Conservation (phyloP, 768 basidiomycete genomes). For the Agaricus subrufescens region DNA sequence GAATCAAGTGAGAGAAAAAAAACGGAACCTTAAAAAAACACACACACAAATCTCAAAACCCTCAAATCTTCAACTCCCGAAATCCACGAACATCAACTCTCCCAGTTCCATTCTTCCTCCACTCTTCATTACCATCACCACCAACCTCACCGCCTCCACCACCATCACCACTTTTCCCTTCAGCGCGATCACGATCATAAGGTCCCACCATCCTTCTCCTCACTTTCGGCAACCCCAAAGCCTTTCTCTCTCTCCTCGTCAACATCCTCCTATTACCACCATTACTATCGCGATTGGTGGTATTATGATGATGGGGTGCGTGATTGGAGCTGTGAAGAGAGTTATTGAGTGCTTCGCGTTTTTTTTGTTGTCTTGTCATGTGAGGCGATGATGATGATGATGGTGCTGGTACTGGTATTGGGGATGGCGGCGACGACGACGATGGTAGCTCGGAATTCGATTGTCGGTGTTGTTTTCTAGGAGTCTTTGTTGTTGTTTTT, state of each 20-base stretch:
- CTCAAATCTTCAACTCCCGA: slow-evolving; percentile 65
- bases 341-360: no score
- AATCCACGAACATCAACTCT: slow-evolving; percentile 75
- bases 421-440: no score
- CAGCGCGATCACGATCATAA: slow-evolving; percentile 28
- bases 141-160: slow-evolving; percentile 52
- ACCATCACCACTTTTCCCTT: slow-evolving; percentile 37
- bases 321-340: neutral
- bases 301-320: neutral
- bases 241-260: slow-evolving; percentile 66
- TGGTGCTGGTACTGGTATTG: no score
- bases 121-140: slow-evolving; percentile 33
- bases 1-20: neutral
- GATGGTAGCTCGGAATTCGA: no score
- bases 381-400: no score
- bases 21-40: neutral
- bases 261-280: slow-evolving; percentile 32
- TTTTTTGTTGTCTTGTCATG: no score
- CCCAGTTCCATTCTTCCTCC: slow-evolving; percentile 67
- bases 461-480: no score
- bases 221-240: slow-evolving; percentile 59
- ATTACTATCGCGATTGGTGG: neutral
- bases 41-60: neutral
- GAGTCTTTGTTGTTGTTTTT: no score
- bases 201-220: slow-evolving; percentile 13